phyloP scores from a whole-genome alignment of 768 basidiomycete species.

The Mycena kentingensis region DNA sequence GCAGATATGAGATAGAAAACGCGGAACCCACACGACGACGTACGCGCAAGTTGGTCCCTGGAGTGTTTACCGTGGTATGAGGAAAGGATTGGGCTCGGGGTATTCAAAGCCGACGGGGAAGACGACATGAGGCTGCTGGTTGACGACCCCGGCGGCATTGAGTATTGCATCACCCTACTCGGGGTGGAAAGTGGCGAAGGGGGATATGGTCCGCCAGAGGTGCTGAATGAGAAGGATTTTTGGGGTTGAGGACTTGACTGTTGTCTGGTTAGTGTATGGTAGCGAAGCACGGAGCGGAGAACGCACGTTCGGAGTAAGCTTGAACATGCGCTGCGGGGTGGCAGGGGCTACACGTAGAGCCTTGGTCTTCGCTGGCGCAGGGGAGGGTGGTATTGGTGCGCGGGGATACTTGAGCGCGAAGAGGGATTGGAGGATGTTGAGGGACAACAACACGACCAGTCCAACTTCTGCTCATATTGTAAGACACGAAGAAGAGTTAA shows the following conservation, averaged over 20 bases:
- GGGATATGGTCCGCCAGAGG: slow-evolving; percentile 38
- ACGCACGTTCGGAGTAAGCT: slow-evolving; percentile 44
- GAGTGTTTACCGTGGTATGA: slow-evolving; percentile 46
- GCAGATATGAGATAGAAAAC: not conserved
- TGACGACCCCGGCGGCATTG: slow-evolving; percentile 32
- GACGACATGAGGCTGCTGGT: slow-evolving; percentile 37
- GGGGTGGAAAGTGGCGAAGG: slow-evolving; percentile 45
- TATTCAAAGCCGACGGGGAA: slow-evolving; percentile 33
- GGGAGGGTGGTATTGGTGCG: slow-evolving; percentile 33
- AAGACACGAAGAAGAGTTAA: not conserved
- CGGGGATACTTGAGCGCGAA: slow-evolving; percentile 50
- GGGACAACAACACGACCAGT: slow-evolving; percentile 33
- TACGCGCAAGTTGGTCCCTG: slow-evolving; percentile 40
- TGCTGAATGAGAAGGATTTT: slow-evolving; percentile 45
- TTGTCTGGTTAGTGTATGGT: not conserved
- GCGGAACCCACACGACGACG: no score
- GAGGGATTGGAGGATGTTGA: slow-evolving; percentile 43
- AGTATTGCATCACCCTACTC: slow-evolving; percentile 40
- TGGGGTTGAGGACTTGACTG: slow-evolving; percentile 46
- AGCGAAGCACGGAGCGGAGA: not conserved
- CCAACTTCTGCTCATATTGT: slow-evolving; percentile 34
- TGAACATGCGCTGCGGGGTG: slow-evolving; percentile 40
- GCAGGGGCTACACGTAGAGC: slow-evolving; percentile 24
- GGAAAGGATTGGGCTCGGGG: slow-evolving; percentile 45
- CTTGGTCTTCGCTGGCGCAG: slow-evolving; percentile 37